Base-by-base conservation (phyloP, 306 rosid genomes). In the Pyrus communis region DNA sequence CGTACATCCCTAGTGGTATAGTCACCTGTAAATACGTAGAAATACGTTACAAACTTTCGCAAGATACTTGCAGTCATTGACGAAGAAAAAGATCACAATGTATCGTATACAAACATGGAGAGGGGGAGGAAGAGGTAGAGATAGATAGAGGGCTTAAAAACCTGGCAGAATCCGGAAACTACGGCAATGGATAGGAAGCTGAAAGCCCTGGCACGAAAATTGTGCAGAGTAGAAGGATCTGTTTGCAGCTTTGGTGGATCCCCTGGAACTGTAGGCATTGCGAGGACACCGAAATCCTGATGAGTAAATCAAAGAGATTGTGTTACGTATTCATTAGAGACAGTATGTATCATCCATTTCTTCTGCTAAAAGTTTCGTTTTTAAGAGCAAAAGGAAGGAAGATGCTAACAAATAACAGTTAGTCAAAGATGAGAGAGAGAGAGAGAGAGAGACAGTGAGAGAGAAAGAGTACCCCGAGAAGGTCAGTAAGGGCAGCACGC, bases 91-190 rank as follows among this genome's bases (percentile, higher is more conserved):
- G 70, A 52, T 42, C 54, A 25, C 12, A 17, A 72, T 9, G 70
- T 33, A 28, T 67, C 69, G 33, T n/a, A 23, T 27, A 17, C 38
- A 61, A 30, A 57, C 35, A 61, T 61, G 67, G 63, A 22, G 3
- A 22, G 63, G 11, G 66, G 21, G 35, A 2, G 35, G 17, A 15
- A 40, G 31, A 71, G 42, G 42, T 7, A 38, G 43, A 46, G 28
- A 40, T 46, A 22, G 21, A 58, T 38, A 27, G 68, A 12, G 71
- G 80, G 62, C 35, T 67, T 27, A 35, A 43, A 35, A 82, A 87
- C 98, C 93, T 95, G 99, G 80, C 97, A 92, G 77, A 90, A 87
- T 75, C 97, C 97, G 30, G 99, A 92, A 59, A 90, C 92, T 62
- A 92, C 97, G 54, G 89, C 97, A 77, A 95, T 87, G 72, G 99